Evolutionary conservation across 176 grass and related monocot species (phyloP).

Genomic region (Triticum dicoccoides): DNA sequence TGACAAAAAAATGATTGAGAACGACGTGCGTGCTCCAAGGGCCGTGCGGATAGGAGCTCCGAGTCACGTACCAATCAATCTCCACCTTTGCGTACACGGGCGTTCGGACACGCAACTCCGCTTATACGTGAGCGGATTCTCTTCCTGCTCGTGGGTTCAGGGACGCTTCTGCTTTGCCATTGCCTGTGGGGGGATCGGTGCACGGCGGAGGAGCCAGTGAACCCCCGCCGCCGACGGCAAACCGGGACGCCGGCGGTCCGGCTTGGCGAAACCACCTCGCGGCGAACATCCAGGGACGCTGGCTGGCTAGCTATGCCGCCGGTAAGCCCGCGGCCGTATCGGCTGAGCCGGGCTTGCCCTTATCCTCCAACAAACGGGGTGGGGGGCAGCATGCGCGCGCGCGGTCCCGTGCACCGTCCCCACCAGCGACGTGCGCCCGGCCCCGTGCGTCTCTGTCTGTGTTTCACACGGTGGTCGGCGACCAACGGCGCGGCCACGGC

Average conservation of each 20-base stretch:
- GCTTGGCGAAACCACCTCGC: too few species aligned
- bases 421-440: not conserved
- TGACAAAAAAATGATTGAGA: not conserved
- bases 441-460: not conserved
- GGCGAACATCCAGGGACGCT: too few species aligned
- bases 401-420: not conserved
- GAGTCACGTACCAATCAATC: slow-evolving; percentile 36
- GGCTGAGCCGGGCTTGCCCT: not conserved
- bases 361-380: not conserved
- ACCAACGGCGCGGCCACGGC: not conserved
- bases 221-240: too few species aligned
- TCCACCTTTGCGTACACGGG: not conserved
- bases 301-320: too few species aligned
- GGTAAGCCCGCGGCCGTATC: not conserved
- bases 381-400: not conserved
- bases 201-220: too few species aligned
- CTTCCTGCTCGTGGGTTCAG: not conserved
- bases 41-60: not conserved
- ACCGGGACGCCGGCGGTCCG: too few species aligned
- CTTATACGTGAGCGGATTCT: not conserved
- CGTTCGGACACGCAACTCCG: not conserved
- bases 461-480: not conserved
- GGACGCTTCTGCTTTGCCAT: not conserved
- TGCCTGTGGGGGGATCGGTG: not conserved
- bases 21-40: too few species aligned